These are phyloP conservation scores for Phytophthora ohioensis DNA, from an alignment of 352 stramenopile species.

Conservation along the genomic window DNA sequence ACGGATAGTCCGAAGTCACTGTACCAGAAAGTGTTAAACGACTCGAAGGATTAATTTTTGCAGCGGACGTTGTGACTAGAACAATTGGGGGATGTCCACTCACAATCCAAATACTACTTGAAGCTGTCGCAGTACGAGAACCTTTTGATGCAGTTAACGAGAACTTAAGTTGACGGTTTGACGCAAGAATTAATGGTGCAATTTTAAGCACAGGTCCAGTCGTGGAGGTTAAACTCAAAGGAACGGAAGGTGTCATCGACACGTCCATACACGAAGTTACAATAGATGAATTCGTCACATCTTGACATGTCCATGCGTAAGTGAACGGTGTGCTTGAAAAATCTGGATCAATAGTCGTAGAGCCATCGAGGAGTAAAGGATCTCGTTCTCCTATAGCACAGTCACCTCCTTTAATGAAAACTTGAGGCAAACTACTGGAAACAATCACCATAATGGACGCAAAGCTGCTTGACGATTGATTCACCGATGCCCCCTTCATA, in stretches of 20 bases:
- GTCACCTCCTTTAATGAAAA: conserved; percentile 51
- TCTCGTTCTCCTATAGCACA: conserved; percentile 63
- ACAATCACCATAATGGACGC: conserved; percentile 56
- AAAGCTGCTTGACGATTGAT: conserved; percentile 42
- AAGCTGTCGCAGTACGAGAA: conserved; percentile 23
- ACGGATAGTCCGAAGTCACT: conserved; percentile 75
- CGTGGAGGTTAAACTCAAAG: conserved; percentile 26
- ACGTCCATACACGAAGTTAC: conserved; percentile 25
- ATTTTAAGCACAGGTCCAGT: conserved; percentile 41
- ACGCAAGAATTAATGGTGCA: conserved; percentile 53
- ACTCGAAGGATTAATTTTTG: conserved; percentile 60
- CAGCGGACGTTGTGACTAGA: conserved; percentile 27
- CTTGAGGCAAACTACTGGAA: conserved; percentile 43
- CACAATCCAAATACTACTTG: conserved; percentile 57
- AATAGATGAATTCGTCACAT: conserved; percentile 53
- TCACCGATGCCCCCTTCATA: conserved; percentile 32
- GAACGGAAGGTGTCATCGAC: neutral
- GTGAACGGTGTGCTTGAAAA: conserved; percentile 38
- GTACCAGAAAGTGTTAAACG: conserved; percentile 46
- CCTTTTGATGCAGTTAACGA: conserved; percentile 53
- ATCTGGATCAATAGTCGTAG: conserved; percentile 63
- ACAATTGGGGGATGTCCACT: conserved; percentile 61
- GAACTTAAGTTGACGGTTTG: conserved; percentile 55
- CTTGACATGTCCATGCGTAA: conserved; percentile 64
- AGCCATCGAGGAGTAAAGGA: conserved; percentile 57